Evolutionary conservation across 768 basidiomycete species (phyloP).

Genomic region (Neoboletus magnificus): DNA sequence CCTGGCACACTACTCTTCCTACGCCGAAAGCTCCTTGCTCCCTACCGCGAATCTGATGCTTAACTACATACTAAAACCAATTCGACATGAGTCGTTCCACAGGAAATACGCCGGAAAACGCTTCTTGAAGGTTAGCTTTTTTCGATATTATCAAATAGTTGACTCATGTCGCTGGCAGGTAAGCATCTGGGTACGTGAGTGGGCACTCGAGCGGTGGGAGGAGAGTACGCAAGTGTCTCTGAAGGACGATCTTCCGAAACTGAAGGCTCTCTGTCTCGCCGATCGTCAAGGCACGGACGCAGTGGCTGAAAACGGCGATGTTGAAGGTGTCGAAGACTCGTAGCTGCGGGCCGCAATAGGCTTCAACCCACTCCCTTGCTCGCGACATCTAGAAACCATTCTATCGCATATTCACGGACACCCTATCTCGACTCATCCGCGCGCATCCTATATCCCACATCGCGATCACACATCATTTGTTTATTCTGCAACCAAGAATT

Average conservation of each 20-base stretch:
- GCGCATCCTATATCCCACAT: conserved; percentile 23
- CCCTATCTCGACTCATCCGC: conserved; percentile 18
- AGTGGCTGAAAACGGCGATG: conserved; percentile 4
- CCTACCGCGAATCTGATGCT: conserved; percentile 85
- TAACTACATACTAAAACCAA: conserved; percentile 75
- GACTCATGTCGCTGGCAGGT: conserved; percentile 45
- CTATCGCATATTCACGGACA: conserved; percentile 27
- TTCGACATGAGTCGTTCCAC: conserved; percentile 73
- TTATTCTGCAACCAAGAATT: conserved; percentile 28
- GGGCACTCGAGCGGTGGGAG: conserved; percentile 77
- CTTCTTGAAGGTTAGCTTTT: conserved; percentile 68
- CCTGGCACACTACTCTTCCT: conserved; percentile 84
- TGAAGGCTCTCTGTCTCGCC: conserved; percentile 21
- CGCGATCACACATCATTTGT: conserved; percentile 22
- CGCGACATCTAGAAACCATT: conserved; percentile 21
- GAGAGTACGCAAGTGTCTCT: conserved; percentile 61
- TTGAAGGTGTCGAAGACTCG: conserved; percentile 14
- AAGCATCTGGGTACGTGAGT: conserved; percentile 77
- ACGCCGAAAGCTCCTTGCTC: conserved; percentile 73
- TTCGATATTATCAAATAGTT: background rate
- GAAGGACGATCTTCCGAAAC: conserved; percentile 46
- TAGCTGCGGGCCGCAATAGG: conserved; percentile 3
- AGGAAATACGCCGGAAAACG: conserved; percentile 87
- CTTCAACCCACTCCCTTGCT: background rate
- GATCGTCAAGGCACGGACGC: conserved; percentile 18